phyloP scores from a whole-genome alignment of 1,139 yeast species.

The Yamadazyma triangularis region DNA sequence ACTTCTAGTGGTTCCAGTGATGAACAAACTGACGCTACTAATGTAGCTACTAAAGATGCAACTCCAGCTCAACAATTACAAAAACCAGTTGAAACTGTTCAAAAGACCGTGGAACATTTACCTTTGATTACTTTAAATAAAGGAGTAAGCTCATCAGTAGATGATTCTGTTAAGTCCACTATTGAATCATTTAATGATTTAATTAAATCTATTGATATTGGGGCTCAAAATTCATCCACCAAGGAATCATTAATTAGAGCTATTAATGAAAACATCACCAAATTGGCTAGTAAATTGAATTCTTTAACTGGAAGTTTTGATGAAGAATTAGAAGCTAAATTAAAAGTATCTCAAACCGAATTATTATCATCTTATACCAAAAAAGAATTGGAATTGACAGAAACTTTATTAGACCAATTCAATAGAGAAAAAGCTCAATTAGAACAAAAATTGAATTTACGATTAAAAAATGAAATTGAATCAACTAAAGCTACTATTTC shows the following conservation, averaged over 20 bases:
- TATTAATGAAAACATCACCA: constrained; percentile 28
- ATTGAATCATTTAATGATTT: constrained; percentile 50
- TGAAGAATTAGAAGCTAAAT: constrained; percentile 33
- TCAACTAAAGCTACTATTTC: constrained; percentile 66
- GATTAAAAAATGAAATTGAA: constrained; percentile 62
- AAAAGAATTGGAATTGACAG: constrained; percentile 49
- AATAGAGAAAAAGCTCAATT: constrained; percentile 56
- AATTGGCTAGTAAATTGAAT: constrained; percentile 30
- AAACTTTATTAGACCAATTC: constrained; percentile 44
- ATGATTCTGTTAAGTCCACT: constrained; percentile 45
- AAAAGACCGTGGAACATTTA: constrained; percentile 27
- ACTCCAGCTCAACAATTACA: constrained; percentile 47
- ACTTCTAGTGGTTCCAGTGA: constrained; percentile 13
- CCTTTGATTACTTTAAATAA: constrained; percentile 31
- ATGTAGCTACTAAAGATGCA: constrained; percentile 15
- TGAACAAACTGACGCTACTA: constrained; percentile 14
- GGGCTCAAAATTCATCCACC: constrained; percentile 23
- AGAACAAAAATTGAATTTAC: constrained; percentile 56
- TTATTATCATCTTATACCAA: constrained; percentile 54
- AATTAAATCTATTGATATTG: constrained; percentile 46
- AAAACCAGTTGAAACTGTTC: constrained; percentile 38
- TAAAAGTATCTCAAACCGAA: constrained; percentile 43
- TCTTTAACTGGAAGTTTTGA: constrained; percentile 38
- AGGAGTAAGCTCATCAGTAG: constrained; percentile 28
- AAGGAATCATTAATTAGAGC: constrained; percentile 26